Evolutionary conservation across 139 green algal genomes (phyloP).

Genomic region (Tetraselmis chui): DNA sequence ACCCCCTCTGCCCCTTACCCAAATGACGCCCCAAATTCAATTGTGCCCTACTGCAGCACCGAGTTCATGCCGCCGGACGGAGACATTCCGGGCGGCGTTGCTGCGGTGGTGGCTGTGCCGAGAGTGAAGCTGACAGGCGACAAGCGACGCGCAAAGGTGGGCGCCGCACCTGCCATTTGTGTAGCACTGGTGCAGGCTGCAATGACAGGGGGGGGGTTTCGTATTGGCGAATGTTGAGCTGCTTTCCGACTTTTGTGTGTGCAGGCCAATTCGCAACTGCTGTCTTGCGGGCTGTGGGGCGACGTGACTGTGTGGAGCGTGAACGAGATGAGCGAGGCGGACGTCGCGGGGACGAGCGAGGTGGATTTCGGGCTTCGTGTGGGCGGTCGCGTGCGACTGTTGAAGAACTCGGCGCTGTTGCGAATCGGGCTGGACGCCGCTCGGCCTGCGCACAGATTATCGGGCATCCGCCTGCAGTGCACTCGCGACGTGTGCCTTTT

Average conservation of each 20-base stretch:
- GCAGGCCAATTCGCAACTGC: neutral
- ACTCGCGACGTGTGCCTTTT: neutral
- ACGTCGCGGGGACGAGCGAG: constrained; percentile 8
- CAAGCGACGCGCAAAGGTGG: neutral
- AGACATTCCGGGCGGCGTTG: neutral
- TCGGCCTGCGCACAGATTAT: neutral
- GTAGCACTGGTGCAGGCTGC: neutral
- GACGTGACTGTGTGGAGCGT: constrained; percentile 8
- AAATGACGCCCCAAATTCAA: neutral
- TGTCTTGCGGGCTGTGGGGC: constrained; percentile 5
- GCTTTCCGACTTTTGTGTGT: too few relatives aligned
- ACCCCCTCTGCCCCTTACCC: neutral
- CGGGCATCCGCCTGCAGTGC: neutral
- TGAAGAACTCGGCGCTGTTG: constrained; percentile 3
- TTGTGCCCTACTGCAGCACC: neutral
- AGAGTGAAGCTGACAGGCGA: neutral
- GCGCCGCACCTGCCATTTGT: neutral
- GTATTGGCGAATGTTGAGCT: too few relatives aligned
- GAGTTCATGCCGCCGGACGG: neutral
- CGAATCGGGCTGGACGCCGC: neutral
- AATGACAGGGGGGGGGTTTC: too few relatives aligned
- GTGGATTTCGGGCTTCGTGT: constrained; percentile 13
- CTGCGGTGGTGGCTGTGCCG: neutral
- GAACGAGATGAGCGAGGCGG: constrained; percentile 1
- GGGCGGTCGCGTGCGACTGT: constrained; percentile 6